phyloP scores from a whole-genome alignment of 371 early-diverging fungal genomes.

The Rhizopus microsporus region DNA sequence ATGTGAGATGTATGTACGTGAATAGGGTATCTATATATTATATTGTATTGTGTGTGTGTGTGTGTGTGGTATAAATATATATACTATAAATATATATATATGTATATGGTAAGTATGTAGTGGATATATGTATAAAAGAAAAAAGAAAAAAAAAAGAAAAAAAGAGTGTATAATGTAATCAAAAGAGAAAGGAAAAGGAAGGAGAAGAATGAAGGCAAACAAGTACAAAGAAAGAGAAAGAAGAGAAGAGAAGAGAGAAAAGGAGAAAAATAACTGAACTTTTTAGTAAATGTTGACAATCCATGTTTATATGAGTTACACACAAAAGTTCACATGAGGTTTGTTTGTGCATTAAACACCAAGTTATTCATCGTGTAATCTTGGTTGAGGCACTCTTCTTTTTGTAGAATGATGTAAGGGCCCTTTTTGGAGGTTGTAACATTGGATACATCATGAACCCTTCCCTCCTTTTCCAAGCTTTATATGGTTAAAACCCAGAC shows the following conservation, averaged over 20 bases:
- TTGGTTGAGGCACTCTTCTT: too few species aligned
- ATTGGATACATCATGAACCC: not conserved
- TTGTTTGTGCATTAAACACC: not conserved
- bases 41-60: not conserved
- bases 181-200: conserved; percentile 8
- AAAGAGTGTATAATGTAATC: conserved; percentile 1
- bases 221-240: conserved; percentile 12
- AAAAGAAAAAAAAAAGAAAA: conserved; percentile 4
- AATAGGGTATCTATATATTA: too few species aligned
- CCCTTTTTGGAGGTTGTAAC: not conserved
- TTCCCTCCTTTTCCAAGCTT: too few species aligned
- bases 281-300: conserved; percentile 15
- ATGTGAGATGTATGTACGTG: not conserved
- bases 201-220: conserved; percentile 3
- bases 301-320: conserved; percentile 14
- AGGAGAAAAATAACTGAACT: conserved; percentile 6
- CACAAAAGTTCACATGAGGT: not conserved
- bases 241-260: conserved; percentile 6
- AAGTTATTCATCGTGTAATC: not conserved
- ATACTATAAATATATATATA: too few species aligned
- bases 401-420: not conserved
- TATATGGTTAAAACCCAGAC: too few species aligned
- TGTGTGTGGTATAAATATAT: not conserved
- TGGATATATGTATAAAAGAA: not conserved
- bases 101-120: too few species aligned